phyloP scores from a whole-genome alignment of 495 filamentous ascomycete species.

The Diplogelasinospora grovesii region DNA sequence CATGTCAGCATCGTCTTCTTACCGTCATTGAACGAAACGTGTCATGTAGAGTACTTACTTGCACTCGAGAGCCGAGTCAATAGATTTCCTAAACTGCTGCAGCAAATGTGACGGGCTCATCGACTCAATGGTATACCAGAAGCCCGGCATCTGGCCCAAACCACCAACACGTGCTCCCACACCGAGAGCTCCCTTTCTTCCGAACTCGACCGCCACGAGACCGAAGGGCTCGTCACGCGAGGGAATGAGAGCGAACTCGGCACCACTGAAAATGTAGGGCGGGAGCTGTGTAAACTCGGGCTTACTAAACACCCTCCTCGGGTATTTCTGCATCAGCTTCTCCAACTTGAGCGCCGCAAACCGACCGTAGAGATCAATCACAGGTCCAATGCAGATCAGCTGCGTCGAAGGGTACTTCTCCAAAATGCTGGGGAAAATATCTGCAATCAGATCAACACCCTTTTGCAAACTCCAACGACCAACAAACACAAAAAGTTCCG shows the following conservation, averaged over 20 bases:
- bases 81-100: constrained; percentile 65
- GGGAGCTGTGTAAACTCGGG: constrained; percentile 71
- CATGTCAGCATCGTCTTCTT: constrained; percentile 2
- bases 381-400: constrained; percentile 63
- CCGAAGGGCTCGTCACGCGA: constrained; percentile 78
- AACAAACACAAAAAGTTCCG: constrained; percentile 72
- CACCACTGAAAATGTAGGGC: constrained; percentile 69
- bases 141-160: constrained; percentile 76
- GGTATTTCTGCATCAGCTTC: constrained; percentile 66
- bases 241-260: constrained; percentile 73
- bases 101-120: constrained; percentile 63
- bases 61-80: constrained; percentile 58
- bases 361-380: constrained; percentile 73
- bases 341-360: constrained; percentile 70
- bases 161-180: constrained; percentile 63
- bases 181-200: constrained; percentile 68
- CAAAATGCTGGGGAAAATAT: constrained; percentile 67
- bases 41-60: constrained; percentile 27
- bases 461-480: constrained; percentile 77
- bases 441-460: constrained; percentile 70
- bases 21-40: not conserved
- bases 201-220: constrained; percentile 76
- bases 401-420: constrained; percentile 61
- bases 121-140: constrained; percentile 66
- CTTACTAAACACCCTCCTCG: constrained; percentile 69